These are phyloP conservation scores for Fomitopsis palustris DNA, from an alignment of 1,284 basidiomycete species.

Conservation along the genomic window DNA sequence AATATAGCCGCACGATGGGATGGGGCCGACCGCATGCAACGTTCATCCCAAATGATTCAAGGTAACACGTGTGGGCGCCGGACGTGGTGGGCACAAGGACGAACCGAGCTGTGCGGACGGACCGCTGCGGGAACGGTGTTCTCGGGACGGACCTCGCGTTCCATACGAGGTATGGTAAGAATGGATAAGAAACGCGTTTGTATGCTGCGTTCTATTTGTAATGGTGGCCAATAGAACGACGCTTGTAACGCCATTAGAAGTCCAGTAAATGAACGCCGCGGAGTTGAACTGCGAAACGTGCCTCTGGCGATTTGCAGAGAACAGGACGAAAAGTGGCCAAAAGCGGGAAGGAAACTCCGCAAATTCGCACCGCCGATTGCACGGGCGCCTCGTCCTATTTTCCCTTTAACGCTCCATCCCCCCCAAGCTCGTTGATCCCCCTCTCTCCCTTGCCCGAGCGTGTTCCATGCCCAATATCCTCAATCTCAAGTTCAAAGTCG, in stretches of 20 bases:
- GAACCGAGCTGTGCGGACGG: constrained; percentile 12
- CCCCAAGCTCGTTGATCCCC: constrained; percentile 21
- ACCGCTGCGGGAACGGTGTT: constrained; percentile 4
- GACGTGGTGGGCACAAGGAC: constrained; percentile 12
- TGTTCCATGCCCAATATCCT: constrained; percentile 72
- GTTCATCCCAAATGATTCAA: constrained; percentile 15
- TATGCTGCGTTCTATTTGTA: constrained; percentile 3
- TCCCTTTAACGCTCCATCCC: constrained; percentile 25
- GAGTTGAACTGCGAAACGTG: constrained; percentile 2
- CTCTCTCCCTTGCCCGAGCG: constrained; percentile 15
- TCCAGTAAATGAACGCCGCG: not conserved
- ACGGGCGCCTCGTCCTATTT: constrained; percentile 15
- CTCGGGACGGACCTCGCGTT: constrained; percentile 8
- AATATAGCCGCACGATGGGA: constrained; percentile 11
- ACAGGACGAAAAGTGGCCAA: not conserved
- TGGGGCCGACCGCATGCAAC: constrained; percentile 23
- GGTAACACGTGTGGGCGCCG: constrained; percentile 22
- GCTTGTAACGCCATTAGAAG: constrained; percentile 4
- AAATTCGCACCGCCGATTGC: constrained; percentile 3
- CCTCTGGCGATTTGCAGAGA: not conserved
- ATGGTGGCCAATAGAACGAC: not conserved
- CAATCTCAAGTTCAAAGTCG: constrained; percentile 83
- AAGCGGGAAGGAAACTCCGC: not conserved
- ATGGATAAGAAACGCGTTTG: constrained; percentile 2
- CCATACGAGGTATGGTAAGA: constrained; percentile 2